Conservation (phyloP, 1,284 basidiomycete species). For the Apiotrichum mycotoxinovorans region DNA sequence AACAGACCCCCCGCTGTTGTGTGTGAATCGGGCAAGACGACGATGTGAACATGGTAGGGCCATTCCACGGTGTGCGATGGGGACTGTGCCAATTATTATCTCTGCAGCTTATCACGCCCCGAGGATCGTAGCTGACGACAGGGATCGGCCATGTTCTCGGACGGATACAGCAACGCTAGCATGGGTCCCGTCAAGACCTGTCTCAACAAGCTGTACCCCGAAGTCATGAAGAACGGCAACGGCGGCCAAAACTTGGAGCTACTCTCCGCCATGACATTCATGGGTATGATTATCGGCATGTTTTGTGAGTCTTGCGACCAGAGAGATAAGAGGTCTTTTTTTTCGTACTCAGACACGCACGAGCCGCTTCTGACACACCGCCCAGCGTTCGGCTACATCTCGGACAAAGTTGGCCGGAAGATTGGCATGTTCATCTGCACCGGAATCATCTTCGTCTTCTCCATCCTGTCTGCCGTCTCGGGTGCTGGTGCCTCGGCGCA, state of each 20-base stretch:
- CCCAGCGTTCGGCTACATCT: slow-evolving; percentile 60
- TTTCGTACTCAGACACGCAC: neutral
- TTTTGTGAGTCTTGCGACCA: slow-evolving; percentile 15
- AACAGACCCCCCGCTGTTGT: too few relatives aligned
- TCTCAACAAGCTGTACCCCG: slow-evolving; percentile 63
- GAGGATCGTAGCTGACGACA: slow-evolving; percentile 1
- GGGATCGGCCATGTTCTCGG: slow-evolving; percentile 80
- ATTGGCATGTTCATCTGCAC: slow-evolving; percentile 56
- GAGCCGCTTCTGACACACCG: neutral
- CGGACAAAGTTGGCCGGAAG: slow-evolving; percentile 69
- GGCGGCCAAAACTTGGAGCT: slow-evolving; percentile 59
- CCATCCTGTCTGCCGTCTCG: slow-evolving; percentile 63
- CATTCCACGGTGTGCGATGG: too few relatives aligned
- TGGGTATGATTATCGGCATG: slow-evolving; percentile 71
- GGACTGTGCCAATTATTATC: too few relatives aligned
- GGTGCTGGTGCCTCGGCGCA: slow-evolving; percentile 9
- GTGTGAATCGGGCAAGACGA: too few relatives aligned
- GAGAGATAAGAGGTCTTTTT: neutral
- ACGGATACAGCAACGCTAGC: slow-evolving; percentile 75
- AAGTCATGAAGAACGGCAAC: slow-evolving; percentile 54
- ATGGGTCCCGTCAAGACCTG: slow-evolving; percentile 59
- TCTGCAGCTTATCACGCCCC: neutral
- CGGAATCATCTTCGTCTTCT: slow-evolving; percentile 67
- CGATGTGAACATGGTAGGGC: too few relatives aligned
- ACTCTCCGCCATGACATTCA: slow-evolving; percentile 64